Evolutionary conservation across 2,329 filamentous ascomycete species (phyloP).

Genomic region (Arachnomyces sp.): DNA sequence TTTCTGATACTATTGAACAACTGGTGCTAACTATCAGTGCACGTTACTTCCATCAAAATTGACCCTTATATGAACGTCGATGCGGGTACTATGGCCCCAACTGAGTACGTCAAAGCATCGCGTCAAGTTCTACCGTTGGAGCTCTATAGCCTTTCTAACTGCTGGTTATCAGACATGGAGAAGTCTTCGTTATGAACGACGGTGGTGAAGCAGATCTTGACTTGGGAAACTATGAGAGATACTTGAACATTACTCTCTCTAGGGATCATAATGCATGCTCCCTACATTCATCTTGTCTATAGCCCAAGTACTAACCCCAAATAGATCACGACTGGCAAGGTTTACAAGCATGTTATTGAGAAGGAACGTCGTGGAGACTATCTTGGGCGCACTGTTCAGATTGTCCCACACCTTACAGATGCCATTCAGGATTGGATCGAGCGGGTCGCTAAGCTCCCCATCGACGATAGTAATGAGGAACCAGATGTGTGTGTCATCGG

Average conservation of each 20-base stretch:
- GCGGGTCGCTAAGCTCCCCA: slow-evolving; percentile 73
- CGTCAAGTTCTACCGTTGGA: slow-evolving; percentile 5
- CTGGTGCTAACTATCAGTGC: slow-evolving; percentile 22
- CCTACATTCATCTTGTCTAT: neutral
- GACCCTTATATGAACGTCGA: slow-evolving; percentile 71
- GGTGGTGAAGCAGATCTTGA: slow-evolving; percentile 71
- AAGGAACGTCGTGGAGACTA: slow-evolving; percentile 67
- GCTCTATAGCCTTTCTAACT: neutral
- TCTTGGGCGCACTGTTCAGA: slow-evolving; percentile 80
- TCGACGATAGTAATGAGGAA: slow-evolving; percentile 72
- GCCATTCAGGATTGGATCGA: slow-evolving; percentile 89
- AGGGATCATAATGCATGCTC: slow-evolving; percentile 65
- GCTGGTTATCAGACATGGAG: slow-evolving; percentile 58
- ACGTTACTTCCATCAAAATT: slow-evolving; percentile 62
- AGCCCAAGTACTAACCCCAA: neutral
- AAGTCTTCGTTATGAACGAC: slow-evolving; percentile 81
- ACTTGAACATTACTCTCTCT: slow-evolving; percentile 73
- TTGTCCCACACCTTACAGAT: slow-evolving; percentile 68
- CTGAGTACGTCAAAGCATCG: slow-evolving; percentile 49
- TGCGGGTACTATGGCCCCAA: slow-evolving; percentile 64
- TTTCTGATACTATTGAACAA: slow-evolving; percentile 1
- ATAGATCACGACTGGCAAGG: slow-evolving; percentile 85
- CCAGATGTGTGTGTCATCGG: slow-evolving; percentile 88
- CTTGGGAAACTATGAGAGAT: slow-evolving; percentile 70
- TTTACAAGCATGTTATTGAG: slow-evolving; percentile 83